Percentiles rank a stretch among this genome's conserved stretches.
Conservation (phyloP, 257 asterid species). For the Solanum bukasovii region DNA sequence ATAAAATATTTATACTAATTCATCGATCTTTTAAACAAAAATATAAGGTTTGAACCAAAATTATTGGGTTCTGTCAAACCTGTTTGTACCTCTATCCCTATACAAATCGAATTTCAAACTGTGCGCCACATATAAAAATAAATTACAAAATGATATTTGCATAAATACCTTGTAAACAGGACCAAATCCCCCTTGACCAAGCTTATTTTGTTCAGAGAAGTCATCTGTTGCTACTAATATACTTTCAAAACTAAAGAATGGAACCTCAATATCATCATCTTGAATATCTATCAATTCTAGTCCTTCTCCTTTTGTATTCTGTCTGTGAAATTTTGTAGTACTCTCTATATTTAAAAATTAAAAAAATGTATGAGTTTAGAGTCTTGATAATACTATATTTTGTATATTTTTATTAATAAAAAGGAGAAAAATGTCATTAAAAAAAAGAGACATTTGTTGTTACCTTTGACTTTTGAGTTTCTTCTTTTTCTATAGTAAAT, state of each 20-base stretch:
- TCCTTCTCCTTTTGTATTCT: neutral
- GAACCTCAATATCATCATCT: neutral
- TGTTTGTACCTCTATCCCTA: neutral
- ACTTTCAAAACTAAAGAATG: neutral
- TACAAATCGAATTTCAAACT: neutral
- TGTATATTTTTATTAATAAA: neutral
- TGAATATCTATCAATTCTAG: neutral
- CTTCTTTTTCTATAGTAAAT: neutral
- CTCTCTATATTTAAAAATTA: neutral
- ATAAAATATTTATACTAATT: neutral
- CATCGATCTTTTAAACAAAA: too few relatives aligned
- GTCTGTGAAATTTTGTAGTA: neutral
- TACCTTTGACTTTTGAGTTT: neutral
- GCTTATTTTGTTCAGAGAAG: neutral
- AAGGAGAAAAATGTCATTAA: neutral
- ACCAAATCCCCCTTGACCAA: neutral
- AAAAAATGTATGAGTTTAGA: neutral
- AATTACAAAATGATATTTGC: neutral
- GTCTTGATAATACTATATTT: neutral
- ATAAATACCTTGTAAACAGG: neutral
- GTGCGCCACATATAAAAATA: neutral
- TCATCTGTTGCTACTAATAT: neutral
- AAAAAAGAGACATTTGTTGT: neutral
- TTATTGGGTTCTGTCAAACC: too few relatives aligned
- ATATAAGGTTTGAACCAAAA: neutral